phyloP scores from a whole-genome alignment of 345 rosid species.

The Lepidium africanum region DNA sequence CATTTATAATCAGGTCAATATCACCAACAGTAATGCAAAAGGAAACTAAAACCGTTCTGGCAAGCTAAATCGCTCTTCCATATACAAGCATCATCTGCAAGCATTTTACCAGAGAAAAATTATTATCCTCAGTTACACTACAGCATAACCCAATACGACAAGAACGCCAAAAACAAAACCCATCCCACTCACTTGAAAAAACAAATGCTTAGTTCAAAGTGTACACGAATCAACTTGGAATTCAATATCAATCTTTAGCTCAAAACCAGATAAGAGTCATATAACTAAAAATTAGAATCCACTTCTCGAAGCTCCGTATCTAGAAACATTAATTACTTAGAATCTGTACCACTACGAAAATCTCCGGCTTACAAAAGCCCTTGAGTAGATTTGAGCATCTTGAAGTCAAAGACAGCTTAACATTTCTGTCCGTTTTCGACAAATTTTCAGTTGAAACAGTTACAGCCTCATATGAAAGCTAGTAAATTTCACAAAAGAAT shows the following conservation, averaged over 20 bases:
- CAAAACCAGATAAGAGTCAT: neutral
- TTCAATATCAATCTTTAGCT: neutral
- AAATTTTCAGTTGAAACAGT: neutral
- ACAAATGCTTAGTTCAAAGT: neutral
- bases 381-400: slow-evolving; percentile 8
- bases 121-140: neutral
- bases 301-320: neutral
- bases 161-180: neutral
- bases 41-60: slow-evolving; percentile 26
- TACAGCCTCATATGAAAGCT: neutral
- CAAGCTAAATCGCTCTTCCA: slow-evolving; percentile 25
- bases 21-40: slow-evolving; percentile 22
- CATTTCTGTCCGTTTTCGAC: neutral
- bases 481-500: neutral
- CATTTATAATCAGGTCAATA: slow-evolving; percentile 39
- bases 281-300: neutral
- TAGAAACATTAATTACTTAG: neutral
- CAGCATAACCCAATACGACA: neutral
- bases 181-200: neutral
- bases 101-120: neutral
- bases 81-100: slow-evolving; percentile 13
- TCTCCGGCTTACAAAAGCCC: neutral
- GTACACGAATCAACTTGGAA: neutral
- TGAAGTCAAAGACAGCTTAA: slow-evolving; percentile 15
- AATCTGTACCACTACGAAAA: neutral